Evolutionary conservation across 768 basidiomycete genomes (phyloP).

Genomic region (Lactarius akahatsu): DNA sequence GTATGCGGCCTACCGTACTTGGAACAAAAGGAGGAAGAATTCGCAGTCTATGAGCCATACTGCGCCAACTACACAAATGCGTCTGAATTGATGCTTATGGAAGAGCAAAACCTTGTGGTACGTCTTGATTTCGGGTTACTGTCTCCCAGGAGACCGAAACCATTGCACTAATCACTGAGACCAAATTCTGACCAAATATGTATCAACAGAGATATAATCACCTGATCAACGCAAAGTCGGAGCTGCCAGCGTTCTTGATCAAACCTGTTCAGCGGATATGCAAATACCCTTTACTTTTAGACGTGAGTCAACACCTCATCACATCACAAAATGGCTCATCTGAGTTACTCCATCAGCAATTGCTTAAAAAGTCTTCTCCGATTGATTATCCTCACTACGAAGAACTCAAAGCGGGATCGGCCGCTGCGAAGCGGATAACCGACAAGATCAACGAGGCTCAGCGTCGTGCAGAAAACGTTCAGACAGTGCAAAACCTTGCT

Average conservation of each 20-base stretch:
- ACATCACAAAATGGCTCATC: constrained; percentile 22
- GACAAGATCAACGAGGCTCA: constrained; percentile 96
- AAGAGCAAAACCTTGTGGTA: constrained; percentile 84
- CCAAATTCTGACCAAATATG: constrained; percentile 28
- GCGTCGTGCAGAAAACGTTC: constrained; percentile 85
- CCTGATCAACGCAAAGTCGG: constrained; percentile 87
- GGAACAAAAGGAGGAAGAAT: constrained; percentile 89
- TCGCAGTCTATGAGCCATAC: constrained; percentile 94
- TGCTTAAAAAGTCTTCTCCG: constrained; percentile 68
- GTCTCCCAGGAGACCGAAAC: constrained; percentile 15
- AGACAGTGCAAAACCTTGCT: constrained; percentile 84
- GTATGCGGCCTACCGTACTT: constrained; percentile 22
- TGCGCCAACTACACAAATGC: constrained; percentile 94
- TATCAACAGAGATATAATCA: constrained; percentile 65
- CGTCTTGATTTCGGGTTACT: constrained; percentile 38
- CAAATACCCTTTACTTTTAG: constrained; percentile 95
- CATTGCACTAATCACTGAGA: constrained; percentile 12
- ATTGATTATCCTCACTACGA: constrained; percentile 68
- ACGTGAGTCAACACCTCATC: constrained; percentile 51
- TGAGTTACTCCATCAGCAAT: constrained; percentile 47
- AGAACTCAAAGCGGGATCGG: constrained; percentile 81
- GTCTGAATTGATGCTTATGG: constrained; percentile 77
- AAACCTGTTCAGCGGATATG: constrained; percentile 98
- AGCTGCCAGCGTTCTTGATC: constrained; percentile 94
- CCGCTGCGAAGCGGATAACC: constrained; percentile 88